These are phyloP conservation scores for Pyrenopolyporus hunteri DNA, from an alignment of 495 filamentous ascomycete genomes.

Conservation along the genomic window DNA sequence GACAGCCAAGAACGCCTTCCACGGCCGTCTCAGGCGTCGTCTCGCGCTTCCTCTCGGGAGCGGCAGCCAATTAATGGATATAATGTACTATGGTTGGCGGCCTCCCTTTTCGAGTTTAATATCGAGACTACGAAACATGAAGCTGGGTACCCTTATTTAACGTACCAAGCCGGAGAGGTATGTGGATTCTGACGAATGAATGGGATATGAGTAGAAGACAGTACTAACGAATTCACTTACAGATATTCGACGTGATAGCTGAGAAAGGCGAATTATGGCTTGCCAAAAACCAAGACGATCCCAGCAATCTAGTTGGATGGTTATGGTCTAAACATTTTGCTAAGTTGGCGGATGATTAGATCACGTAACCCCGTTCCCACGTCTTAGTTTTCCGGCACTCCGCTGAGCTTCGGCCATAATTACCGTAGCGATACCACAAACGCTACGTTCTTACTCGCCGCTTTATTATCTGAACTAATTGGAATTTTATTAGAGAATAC, in stretches of 20 bases:
- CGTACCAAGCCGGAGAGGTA: slow-evolving; percentile 89
- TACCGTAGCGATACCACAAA: background rate
- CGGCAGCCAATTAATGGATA: slow-evolving; percentile 52
- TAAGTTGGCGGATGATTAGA: slow-evolving; percentile 65
- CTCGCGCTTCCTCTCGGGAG: slow-evolving; percentile 58
- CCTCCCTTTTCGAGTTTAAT: slow-evolving; percentile 94
- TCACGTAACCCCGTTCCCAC: background rate
- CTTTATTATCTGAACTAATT: background rate
- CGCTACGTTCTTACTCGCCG: background rate
- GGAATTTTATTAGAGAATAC: slow-evolving; percentile 7
- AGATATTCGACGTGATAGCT: slow-evolving; percentile 88
- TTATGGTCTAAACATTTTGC: slow-evolving; percentile 99
- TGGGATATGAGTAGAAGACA: background rate
- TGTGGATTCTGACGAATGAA: slow-evolving; percentile 27
- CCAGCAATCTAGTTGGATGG: slow-evolving; percentile 80
- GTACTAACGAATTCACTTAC: slow-evolving; percentile 14
- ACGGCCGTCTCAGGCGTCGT: slow-evolving; percentile 53
- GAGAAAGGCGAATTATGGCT: slow-evolving; percentile 98
- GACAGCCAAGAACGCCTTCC: slow-evolving; percentile 58
- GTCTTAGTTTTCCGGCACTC: slow-evolving; percentile 5
- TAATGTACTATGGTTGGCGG: slow-evolving; percentile 81
- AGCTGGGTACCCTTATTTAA: slow-evolving; percentile 94
- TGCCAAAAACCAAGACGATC: slow-evolving; percentile 94
- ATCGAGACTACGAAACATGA: slow-evolving; percentile 90
- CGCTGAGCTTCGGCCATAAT: background rate